A percentile compares a stretch with the other conserved stretches of the same genome.
Conservation (phyloP, 148 eudicot genomes). For the Chenopodium formosanum region DNA sequence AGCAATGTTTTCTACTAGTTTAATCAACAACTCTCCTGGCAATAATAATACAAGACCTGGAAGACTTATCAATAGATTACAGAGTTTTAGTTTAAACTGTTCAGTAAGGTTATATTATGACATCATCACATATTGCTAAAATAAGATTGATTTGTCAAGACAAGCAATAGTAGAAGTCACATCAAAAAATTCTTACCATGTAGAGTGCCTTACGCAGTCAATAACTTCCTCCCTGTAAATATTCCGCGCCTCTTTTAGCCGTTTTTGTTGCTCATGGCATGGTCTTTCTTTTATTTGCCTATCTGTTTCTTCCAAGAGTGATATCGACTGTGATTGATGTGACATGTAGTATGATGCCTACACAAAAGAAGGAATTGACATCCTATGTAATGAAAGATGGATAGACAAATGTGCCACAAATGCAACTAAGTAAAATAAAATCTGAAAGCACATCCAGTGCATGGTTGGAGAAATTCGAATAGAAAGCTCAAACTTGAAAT, state of each 20-base stretch:
- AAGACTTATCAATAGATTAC: neutral
- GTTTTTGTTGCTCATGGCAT: slow-evolving; percentile 71
- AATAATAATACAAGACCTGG: neutral
- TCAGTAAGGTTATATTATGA: neutral
- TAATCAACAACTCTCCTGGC: neutral
- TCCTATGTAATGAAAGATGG: neutral
- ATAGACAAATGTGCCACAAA: neutral
- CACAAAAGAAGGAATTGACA: slow-evolving; percentile 20
- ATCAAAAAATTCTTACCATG: slow-evolving; percentile 61
- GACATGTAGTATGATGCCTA: slow-evolving; percentile 90
- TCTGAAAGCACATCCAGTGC: neutral
- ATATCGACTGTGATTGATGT: slow-evolving; percentile 78
- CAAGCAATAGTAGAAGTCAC: neutral
- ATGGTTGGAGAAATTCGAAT: neutral
- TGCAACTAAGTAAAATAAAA: neutral
- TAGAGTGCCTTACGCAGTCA: slow-evolving; percentile 71
- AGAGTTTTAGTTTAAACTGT: neutral
- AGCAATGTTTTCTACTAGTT: neutral
- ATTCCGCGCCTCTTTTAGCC: slow-evolving; percentile 82
- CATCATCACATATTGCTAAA: neutral
- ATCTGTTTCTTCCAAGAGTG: slow-evolving; percentile 88
- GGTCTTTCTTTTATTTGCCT: slow-evolving; percentile 73
- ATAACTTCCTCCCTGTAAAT: slow-evolving; percentile 84
- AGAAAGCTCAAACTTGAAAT: neutral
- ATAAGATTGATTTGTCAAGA: neutral